Evolutionary conservation across 2,329 filamentous ascomycete species (phyloP), one percentile per base, ranked within the genome.

Genomic region (Aspergillus tanneri): DNA sequence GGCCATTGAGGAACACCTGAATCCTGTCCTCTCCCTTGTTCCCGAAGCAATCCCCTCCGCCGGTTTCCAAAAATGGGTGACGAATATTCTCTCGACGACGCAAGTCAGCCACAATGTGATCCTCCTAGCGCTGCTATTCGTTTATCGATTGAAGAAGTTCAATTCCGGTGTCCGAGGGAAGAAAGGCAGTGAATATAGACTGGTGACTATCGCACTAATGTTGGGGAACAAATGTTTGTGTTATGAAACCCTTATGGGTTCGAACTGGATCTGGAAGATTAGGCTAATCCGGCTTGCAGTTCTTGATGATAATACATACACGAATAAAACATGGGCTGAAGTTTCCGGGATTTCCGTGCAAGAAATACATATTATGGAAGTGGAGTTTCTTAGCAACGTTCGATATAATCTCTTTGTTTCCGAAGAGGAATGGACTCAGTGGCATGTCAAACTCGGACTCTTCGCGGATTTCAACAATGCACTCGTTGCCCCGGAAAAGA

Each of bases 371-470:
- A 87, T 96, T 36, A 99, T 99, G 93, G 93, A 99, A 69, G 93
- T 99, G n/a, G 93, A 99, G 69, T 99, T 99, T 62, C 77, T 99
- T 54, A 96, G 92, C 76, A 97, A 97, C 70, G 95, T 99, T 86
- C 84, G 92, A 63, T 99, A 97, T 72, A 90, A 89, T 60, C 77
- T 99, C 6, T 85, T 92, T 65, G 90, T 89, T 3, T 95, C 91
- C 3, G 85, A 90, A 64, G 79, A 84, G 44, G 83, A 96, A 66
- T 99, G 93, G 93, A 79, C 84, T 40, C 80, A 84, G 45, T 97
- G 93, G 93, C 85, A 96, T 62, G 75, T 78, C 53, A 90, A 90
- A 67, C 77, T 97, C 46, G 81, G 86, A 43, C 86, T 85, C 57
- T 96, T 96, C 65, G 85, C 85, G 56, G 83, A 85, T 43, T 96